phyloP scores from a whole-genome alignment of 1,284 basidiomycete genomes.

The Stereum hirsutum region DNA sequence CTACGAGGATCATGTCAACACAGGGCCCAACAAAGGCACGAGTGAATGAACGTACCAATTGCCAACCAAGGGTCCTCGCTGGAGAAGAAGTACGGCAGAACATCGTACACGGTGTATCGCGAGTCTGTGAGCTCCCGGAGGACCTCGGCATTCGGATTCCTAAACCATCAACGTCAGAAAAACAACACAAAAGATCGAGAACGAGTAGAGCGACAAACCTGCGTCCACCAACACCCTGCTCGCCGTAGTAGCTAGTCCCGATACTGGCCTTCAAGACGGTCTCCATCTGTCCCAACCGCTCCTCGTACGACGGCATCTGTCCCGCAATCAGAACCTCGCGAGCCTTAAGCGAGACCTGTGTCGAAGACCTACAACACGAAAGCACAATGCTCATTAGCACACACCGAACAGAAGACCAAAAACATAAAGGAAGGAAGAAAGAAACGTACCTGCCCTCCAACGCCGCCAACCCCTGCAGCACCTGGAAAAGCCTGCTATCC shows the following conservation, averaged over 20 bases:
- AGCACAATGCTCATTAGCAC: neutral
- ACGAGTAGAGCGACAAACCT: conserved; percentile 30
- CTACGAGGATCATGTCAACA: conserved; percentile 29
- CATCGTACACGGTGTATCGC: conserved; percentile 95
- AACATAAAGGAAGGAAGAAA: neutral
- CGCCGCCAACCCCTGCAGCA: conserved; percentile 72
- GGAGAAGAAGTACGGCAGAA: conserved; percentile 92
- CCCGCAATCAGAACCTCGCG: conserved; percentile 95
- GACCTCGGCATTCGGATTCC: conserved; percentile 77
- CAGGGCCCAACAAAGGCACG: neutral
- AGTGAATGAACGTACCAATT: conserved; percentile 48
- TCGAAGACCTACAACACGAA: conserved; percentile 50
- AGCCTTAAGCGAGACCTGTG: conserved; percentile 88
- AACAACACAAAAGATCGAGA: conserved; percentile 3
- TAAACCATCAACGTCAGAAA: conserved; percentile 17
- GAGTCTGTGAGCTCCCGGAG: conserved; percentile 95
- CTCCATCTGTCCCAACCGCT: conserved; percentile 93
- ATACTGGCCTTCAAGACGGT: conserved; percentile 85
- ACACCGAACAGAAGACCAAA: neutral
- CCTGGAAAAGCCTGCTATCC: conserved; percentile 61
- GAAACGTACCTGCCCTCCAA: conserved; percentile 64
- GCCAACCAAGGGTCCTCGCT: conserved; percentile 80
- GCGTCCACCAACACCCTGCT: conserved; percentile 52
- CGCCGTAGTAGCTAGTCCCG: conserved; percentile 83
- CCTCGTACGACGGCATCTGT: conserved; percentile 95